Evolutionary conservation across 192 early-diverging fungal genomes (phyloP), one percentile per base, ranked within the genome.

Genomic region (Coemansia sp.): DNA sequence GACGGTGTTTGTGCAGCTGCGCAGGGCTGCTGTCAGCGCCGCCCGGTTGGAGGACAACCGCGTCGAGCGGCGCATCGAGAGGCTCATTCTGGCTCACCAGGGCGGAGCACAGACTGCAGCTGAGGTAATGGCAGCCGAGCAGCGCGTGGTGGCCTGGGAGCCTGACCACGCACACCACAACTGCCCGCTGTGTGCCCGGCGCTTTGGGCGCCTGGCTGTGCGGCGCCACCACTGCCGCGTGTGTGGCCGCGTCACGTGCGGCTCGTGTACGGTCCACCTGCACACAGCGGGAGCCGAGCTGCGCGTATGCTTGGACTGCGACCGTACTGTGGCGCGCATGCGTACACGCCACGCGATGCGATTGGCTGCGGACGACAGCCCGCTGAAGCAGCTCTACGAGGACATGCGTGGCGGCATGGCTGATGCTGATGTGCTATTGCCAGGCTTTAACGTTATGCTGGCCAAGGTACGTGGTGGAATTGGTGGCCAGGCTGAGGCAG

Each of bases 161-260:
- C 43, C 61, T 15, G 73, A 80, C 29, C 22, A 32, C 0, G 29
- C 32, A 2, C 76, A 56, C 8, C 22, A 60, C 0, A 14, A 6
- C 15, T 79, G 76, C 33, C 59, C 56, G 27, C 40, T 69, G 33
- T 80, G 76, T 58, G 22, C 22, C 41, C 58, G 34, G 1, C 21
- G 71, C 2, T 84, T 86, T 55, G 82, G 75, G 5, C 67, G 68
- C n/a, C 65, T 88, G 24, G 71, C 84, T 1, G 82, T 83, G 54
- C 83, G 89, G 19, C 81, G 86, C 15, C 89, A 90, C 57, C 89
- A 90, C 63, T 90, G 89, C 57, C 81, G 89, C 8, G 58, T 90
- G 3, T 90, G 89, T 56, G 89, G 89, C 6, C 76, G 84, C 6
- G 80, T 88, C 8, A 68, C 88, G 8, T 88, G 87, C 59, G 82